These are phyloP conservation scores for Paramarasmius palmivorus DNA, from an alignment of 1,284 basidiomycete species.

Conservation along the genomic window DNA sequence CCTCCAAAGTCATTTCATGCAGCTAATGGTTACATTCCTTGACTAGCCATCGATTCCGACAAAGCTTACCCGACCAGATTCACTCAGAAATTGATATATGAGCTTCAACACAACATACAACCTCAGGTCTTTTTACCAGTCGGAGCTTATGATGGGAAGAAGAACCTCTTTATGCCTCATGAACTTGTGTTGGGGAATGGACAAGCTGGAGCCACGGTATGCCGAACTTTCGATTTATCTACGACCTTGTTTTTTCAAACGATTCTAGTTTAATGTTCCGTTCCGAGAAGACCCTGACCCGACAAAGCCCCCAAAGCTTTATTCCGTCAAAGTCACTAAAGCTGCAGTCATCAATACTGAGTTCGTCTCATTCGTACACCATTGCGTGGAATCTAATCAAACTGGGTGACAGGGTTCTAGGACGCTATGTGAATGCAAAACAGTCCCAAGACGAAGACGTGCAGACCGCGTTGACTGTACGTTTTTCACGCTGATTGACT, in stretches of 20 bases:
- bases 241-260: constrained; percentile 5
- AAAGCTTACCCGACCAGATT: constrained; percentile 6
- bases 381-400: too few species aligned
- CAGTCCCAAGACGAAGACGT: constrained; percentile 56
- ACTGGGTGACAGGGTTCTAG: constrained; percentile 42
- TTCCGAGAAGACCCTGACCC: constrained; percentile 13
- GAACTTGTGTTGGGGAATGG: too few species aligned
- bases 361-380: too few species aligned
- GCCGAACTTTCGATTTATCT: neutral
- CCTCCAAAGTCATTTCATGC: too few species aligned
- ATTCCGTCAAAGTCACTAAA: constrained; percentile 40
- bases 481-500: too few species aligned
- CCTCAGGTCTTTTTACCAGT: constrained; percentile 3
- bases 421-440: constrained; percentile 49
- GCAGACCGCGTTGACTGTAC: too few species aligned
- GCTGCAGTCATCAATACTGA: too few species aligned
- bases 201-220: constrained; percentile 16
- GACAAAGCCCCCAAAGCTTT: constrained; percentile 32
- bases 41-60: constrained; percentile 35
- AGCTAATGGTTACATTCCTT: too few species aligned
- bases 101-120: constrained; percentile 2
- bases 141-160: constrained; percentile 49
- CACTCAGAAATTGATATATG: constrained; percentile 3
- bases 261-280: constrained; percentile 15
- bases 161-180: constrained; percentile 45